Percentiles rank a stretch among this genome's conserved stretches.
These are phyloP conservation scores for Prunus salicina DNA, from an alignment of 306 rosid species.

Conservation along the genomic window DNA sequence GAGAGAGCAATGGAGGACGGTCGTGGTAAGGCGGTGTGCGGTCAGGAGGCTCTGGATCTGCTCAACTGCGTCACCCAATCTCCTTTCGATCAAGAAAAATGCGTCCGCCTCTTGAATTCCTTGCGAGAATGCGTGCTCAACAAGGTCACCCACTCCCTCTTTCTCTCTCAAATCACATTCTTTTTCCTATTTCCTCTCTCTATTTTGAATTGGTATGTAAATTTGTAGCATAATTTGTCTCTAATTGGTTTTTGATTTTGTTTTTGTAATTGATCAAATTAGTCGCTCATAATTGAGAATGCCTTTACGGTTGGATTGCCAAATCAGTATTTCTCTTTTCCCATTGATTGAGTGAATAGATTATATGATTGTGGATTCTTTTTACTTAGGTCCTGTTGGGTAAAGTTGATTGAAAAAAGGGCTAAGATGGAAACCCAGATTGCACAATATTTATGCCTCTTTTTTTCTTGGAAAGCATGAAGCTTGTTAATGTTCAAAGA, in stretches of 20 bases:
- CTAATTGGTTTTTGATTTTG: background rate
- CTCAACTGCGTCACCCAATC: constrained; percentile 74
- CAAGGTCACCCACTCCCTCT: constrained; percentile 45
- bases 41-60: constrained; percentile 65
- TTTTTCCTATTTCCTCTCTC: background rate
- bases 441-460: background rate
- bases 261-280: background rate
- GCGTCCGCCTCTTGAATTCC: constrained; percentile 57
- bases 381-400: background rate
- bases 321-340: background rate
- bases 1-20: constrained; percentile 39
- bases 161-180: background rate
- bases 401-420: background rate
- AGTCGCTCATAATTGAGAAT: background rate
- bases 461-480: background rate
- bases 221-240: background rate
- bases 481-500: background rate
- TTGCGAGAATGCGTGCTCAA: constrained; percentile 65
- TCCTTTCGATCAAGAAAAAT: constrained; percentile 61
- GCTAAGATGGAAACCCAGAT: constrained; percentile 7
- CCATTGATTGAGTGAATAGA: background rate
- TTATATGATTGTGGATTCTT: background rate
- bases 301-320: background rate
- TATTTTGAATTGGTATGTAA: background rate
- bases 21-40: constrained; percentile 50